A percentile compares a stretch with the other conserved stretches of the same genome.
These are phyloP conservation scores for Aspergillus felis DNA, from an alignment of 2,329 filamentous ascomycete species.

Conservation along the genomic window DNA sequence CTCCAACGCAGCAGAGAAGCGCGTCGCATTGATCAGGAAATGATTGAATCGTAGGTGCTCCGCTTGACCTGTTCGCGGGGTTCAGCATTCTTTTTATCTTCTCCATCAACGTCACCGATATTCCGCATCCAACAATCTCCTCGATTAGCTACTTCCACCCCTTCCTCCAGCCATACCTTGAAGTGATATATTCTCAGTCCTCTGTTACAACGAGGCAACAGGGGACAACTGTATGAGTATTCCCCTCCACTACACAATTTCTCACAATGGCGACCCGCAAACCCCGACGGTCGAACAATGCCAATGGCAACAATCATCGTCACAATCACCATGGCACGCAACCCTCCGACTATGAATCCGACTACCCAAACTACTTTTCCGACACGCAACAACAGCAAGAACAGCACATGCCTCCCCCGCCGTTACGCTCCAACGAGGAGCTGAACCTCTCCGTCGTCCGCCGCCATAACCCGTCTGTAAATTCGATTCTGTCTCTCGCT, in stretches of 20 bases:
- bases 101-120: neutral
- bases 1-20: neutral
- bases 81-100: neutral
- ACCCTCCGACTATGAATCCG: constrained; percentile 62
- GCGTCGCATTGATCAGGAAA: neutral
- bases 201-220: neutral
- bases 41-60: neutral
- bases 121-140: neutral
- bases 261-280: constrained; percentile 30
- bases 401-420: constrained; percentile 40
- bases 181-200: neutral
- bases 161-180: neutral
- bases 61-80: neutral
- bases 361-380: constrained; percentile 51
- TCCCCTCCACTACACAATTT: neutral
- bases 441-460: constrained; percentile 82
- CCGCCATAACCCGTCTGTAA: constrained; percentile 73
- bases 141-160: neutral
- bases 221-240: neutral
- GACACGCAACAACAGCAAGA: constrained; percentile 29
- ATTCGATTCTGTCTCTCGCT: constrained; percentile 71
- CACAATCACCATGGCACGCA: constrained; percentile 18
- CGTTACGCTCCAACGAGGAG: constrained; percentile 68
- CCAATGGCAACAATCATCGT: constrained; percentile 16
- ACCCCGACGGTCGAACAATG: constrained; percentile 28